Percentiles rank a stretch among this genome's conserved stretches.
Evolutionary conservation across 495 filamentous ascomycete species (phyloP).

Genomic region (Aspergillus bertholletiae): DNA sequence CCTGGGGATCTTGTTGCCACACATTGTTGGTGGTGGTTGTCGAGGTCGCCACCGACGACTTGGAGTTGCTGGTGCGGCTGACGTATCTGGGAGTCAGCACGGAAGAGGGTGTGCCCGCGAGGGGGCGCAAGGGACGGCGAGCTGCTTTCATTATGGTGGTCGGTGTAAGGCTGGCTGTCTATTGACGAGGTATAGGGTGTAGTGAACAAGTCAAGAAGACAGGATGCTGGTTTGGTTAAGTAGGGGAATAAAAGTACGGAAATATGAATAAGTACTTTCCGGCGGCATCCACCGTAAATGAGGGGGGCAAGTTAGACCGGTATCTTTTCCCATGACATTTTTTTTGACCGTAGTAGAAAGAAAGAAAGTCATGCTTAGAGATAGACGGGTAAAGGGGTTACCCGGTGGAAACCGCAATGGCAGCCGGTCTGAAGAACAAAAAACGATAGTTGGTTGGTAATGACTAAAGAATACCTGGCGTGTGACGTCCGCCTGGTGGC

Average conservation of each 20-base stretch:
- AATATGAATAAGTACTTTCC: neutral
- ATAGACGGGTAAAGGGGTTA: slow-evolving; percentile 3
- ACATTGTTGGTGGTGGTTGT: slow-evolving; percentile 17
- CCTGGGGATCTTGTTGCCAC: slow-evolving; percentile 17
- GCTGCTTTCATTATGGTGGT: slow-evolving; percentile 30
- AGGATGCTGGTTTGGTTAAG: neutral
- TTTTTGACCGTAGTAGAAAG: neutral
- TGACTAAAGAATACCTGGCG: neutral
- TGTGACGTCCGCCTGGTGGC: neutral
- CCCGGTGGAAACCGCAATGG: slow-evolving; percentile 20
- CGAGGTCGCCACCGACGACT: slow-evolving; percentile 28
- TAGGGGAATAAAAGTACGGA: neutral
- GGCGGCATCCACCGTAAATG: neutral
- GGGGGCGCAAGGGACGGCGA: slow-evolving; percentile 28
- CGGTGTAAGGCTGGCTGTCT: neutral
- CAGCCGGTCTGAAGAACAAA: slow-evolving; percentile 5
- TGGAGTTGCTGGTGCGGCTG: slow-evolving; percentile 37
- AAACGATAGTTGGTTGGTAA: neutral
- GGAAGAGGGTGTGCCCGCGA: slow-evolving; percentile 16
- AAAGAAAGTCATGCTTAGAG: neutral
- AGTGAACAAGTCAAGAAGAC: neutral
- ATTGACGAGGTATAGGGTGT: neutral
- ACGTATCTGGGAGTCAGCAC: slow-evolving; percentile 25
- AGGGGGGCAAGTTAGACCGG: neutral
- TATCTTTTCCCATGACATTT: neutral